Base-by-base conservation (phyloP, 176 grass and related monocot genomes). In the Carex littledalei region DNA sequence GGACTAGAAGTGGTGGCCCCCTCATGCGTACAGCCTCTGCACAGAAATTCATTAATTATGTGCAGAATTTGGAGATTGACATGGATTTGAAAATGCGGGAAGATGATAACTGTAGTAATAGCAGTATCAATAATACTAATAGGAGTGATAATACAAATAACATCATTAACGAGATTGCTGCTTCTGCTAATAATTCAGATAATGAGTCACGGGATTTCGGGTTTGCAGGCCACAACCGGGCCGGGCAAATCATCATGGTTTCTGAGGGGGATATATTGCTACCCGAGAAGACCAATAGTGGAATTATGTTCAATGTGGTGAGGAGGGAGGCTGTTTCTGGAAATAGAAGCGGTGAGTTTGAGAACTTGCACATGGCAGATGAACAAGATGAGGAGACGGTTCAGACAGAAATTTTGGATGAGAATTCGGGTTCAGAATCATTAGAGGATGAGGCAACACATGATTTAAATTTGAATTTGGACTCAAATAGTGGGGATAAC, bases 221-320 rank as follows among this genome's bases (percentile, higher is more conserved):
- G 63, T 32, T 57, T 22, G 74, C 45, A 34, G 78, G 26, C 50
- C 63, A 39, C 62, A 88, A 32, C 78, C 63, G 41, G 12, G 86
- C 82, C 77, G 45, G 90, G 88, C 67, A 91, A 91, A 67, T 85
- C 55, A 93, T 98, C 24, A 81, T 91, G 63, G 91, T 98, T 70
- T 90, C 95, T 79, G 93, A 98, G 87, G 95, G 95, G 52, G 95
- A 98, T 82, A 82, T 98, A n/a, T 88, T 95, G 87, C 91, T 93
- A 79, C 88, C 95, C 16, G 95, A 95, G 90, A 95, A 88, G 85
- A 91, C 86, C 2, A 77, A 88, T 32, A 93, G 93, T 89, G 95
- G 95, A 68, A 98, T 98, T 88, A 86, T 98, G 85, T 95, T 98
- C 78, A 98, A 98, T 89, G 84, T 98, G 74, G 93, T 98, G 78